phyloP scores from a whole-genome alignment of 129 eudicot species.

The Flaveria trinervia region DNA sequence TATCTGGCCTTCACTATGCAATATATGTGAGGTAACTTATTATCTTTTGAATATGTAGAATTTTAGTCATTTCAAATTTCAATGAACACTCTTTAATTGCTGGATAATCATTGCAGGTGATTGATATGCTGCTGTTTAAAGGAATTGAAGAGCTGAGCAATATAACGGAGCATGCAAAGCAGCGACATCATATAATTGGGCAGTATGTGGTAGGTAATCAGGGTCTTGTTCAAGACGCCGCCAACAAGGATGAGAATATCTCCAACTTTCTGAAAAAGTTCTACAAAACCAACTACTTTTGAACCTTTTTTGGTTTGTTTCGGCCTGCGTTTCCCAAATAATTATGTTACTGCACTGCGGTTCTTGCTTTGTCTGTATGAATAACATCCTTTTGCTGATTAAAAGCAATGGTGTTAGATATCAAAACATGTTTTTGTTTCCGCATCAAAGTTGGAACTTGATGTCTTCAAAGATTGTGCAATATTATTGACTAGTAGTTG shows the following conservation, averaged over 20 bases:
- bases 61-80: not conserved
- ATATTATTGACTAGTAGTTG: not conserved
- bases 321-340: not conserved
- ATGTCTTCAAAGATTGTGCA: not conserved
- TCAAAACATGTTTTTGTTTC: not conserved
- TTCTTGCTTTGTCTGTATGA: slow-evolving; percentile 7
- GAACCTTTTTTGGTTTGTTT: not conserved
- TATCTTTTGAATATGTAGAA: not conserved
- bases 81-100: not conserved
- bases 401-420: slow-evolving; percentile 16
- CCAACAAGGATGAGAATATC: slow-evolving; percentile 55
- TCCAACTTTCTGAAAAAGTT: slow-evolving; percentile 75
- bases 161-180: slow-evolving; percentile 83
- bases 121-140: slow-evolving; percentile 86
- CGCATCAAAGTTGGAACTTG: slow-evolving; percentile 4
- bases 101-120: slow-evolving; percentile 53
- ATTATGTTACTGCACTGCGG: slow-evolving; percentile 3
- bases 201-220: slow-evolving; percentile 81
- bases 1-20: not conserved
- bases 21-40: not conserved
- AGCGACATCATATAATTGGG: slow-evolving; percentile 91
- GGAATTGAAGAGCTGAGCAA: slow-evolving; percentile 77
- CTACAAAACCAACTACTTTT: slow-evolving; percentile 77
- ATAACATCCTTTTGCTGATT: slow-evolving; percentile 21
- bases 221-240: slow-evolving; percentile 57